phyloP scores from a whole-genome alignment of 176 grass and related monocot species.

The Aegilops umbellulata region DNA sequence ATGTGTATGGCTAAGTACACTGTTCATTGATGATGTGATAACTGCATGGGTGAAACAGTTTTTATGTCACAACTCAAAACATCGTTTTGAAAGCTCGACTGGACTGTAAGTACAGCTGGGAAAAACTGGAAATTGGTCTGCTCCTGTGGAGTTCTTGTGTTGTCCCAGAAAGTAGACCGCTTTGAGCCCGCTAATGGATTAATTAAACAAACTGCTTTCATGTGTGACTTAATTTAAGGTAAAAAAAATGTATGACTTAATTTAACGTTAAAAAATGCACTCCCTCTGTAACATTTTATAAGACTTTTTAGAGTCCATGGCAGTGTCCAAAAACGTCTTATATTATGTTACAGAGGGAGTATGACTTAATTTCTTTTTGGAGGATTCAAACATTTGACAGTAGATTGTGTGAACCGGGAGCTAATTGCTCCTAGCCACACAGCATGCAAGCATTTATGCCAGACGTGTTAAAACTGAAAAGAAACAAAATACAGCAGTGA shows the following conservation, averaged over 20 bases:
- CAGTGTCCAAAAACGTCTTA: too few species aligned
- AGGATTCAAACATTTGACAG: constrained; percentile 5
- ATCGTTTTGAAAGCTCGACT: constrained; percentile 5
- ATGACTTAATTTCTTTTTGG: not conserved
- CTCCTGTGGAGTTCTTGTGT: not conserved
- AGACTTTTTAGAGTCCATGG: too few species aligned
- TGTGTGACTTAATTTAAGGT: not conserved
- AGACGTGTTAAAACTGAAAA: not conserved
- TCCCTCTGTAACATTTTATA: too few species aligned
- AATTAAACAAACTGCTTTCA: not conserved
- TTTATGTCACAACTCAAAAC: not conserved
- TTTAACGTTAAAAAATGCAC: not conserved
- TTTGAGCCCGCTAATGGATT: constrained; percentile 15
- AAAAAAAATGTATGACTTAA: not conserved
- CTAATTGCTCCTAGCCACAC: not conserved
- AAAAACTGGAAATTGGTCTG: not conserved
- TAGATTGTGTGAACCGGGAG: not conserved
- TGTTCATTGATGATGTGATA: constrained; percentile 18
- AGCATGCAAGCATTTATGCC: not conserved
- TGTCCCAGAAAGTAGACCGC: not conserved
- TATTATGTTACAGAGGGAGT: too few species aligned
- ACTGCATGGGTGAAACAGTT: not conserved
- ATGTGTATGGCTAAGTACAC: not conserved
- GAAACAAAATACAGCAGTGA: not conserved
- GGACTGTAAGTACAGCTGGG: not conserved